phyloP scores from a whole-genome alignment of 371 early-diverging fungal genomes.

The Haplosporangium sp. region DNA sequence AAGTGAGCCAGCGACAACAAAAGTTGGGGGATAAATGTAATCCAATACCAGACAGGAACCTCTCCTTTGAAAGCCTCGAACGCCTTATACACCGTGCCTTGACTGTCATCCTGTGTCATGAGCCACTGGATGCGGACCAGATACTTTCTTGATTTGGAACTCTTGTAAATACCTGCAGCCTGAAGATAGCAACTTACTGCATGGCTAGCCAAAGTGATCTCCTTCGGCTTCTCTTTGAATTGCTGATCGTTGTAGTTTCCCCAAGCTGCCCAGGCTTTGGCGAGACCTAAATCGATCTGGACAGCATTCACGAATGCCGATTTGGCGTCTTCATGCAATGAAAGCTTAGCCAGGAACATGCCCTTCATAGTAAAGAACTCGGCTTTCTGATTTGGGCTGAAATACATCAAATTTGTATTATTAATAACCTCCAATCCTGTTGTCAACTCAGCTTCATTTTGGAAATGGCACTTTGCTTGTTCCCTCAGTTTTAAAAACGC shows the following conservation, averaged over 20 bases:
- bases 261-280: constrained; percentile 98
- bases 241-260: constrained; percentile 94
- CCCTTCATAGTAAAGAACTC: constrained; percentile 98
- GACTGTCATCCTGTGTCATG: constrained; percentile 89
- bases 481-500: constrained; percentile 98
- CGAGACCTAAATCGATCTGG: constrained; percentile 88
- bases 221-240: constrained; percentile 86
- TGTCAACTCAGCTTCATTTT: constrained; percentile 85
- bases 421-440: constrained; percentile 98
- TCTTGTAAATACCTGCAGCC: constrained; percentile 92
- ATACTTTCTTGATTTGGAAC: constrained; percentile 88
- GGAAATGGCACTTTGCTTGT: constrained; percentile 98
- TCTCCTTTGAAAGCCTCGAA: constrained; percentile 93
- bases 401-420: constrained; percentile 98
- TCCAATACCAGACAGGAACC: constrained; percentile 97
- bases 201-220: constrained; percentile 87
- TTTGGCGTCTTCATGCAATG: constrained; percentile 90
- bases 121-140: constrained; percentile 95
- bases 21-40: constrained; percentile 97
- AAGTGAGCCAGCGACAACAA: constrained; percentile 77
- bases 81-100: constrained; percentile 79
- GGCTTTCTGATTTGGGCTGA: constrained; percentile 94
- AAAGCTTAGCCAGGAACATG: constrained; percentile 90
- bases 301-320: constrained; percentile 94
- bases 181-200: constrained; percentile 98